These are phyloP conservation scores for Sordariomycetes sp. DNA, from an alignment of 2,329 filamentous ascomycete species.

Conservation along the genomic window DNA sequence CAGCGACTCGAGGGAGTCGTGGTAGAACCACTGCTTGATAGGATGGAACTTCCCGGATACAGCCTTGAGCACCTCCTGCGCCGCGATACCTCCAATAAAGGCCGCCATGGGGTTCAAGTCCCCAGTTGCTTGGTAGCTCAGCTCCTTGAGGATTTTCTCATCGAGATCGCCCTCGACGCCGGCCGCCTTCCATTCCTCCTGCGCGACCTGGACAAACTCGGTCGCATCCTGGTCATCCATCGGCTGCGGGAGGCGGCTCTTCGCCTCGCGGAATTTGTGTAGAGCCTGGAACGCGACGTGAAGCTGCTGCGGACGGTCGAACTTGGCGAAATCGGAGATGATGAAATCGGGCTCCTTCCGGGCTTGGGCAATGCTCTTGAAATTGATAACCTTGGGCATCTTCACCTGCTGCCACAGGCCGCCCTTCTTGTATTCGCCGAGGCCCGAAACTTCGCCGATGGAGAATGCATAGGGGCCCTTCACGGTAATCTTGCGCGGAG, in stretches of 20 bases:
- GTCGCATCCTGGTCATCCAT: conserved; percentile 77
- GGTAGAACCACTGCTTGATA: conserved; percentile 93
- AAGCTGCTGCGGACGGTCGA: conserved; percentile 84
- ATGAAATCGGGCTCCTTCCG: conserved; percentile 82
- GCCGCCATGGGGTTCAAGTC: conserved; percentile 89
- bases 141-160: conserved; percentile 83
- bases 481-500: conserved; percentile 82
- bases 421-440: conserved; percentile 80
- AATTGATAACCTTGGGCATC: conserved; percentile 91
- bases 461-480: conserved; percentile 97
- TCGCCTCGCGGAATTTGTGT: conserved; percentile 68
- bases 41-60: conserved; percentile 97
- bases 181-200: conserved; percentile 64
- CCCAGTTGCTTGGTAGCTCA: conserved; percentile 88
- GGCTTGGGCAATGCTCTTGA: conserved; percentile 69
- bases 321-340: conserved; percentile 94
- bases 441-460: conserved; percentile 80
- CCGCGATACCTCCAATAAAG: conserved; percentile 86
- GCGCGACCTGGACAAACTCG: conserved; percentile 63
- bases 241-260: conserved; percentile 68
- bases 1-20: conserved; percentile 93
- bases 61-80: conserved; percentile 92
- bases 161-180: conserved; percentile 56
- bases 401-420: conserved; percentile 94
- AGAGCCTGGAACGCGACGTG: conserved; percentile 90